Base-by-base conservation (phyloP, 108 stramenopile genomes). In the Licmophora abbreviata region DNA sequence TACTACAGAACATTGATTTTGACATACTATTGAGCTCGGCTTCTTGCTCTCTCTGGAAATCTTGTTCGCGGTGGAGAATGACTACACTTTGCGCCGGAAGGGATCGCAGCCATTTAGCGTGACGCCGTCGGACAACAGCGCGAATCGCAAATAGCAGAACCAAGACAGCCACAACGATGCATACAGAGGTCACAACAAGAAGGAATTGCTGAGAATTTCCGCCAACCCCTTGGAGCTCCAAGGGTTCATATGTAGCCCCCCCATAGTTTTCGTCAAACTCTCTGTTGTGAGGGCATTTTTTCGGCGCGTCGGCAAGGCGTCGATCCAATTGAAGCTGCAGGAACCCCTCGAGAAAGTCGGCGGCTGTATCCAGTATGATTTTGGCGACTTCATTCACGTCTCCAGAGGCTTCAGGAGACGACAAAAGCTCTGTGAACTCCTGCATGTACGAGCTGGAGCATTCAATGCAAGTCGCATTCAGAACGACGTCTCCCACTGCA, bases 311-410 rank as follows among this genome's bases (percentile, higher is more conserved):
- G 36, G 59, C 66, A 28, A 88, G 45, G 15, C 55, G 15, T 21
- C 76, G 75, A 44, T 88, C 87, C 28, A 88, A 53, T 27, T 63
- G 36, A 17, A 54, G 43, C 51, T 84, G 79, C 28, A 88, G 46
- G 24, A 74, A 69, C 1, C 81, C 83, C 29, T 47, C 63, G 10
- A 83, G 23, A n/a, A 83, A 44, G 11, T 59, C 27, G 1, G 59
- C 41, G 0, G 59, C 48, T 49, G 76, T 78, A 2, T 70, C 58
- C 30, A 84, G 49, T n/a, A 85, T 37, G 47, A 31, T 49, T 35
- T 83, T 85, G 1, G 73, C 74, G 4, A 66, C 66, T 22, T 44
- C 43, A 7, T 69, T 83, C 1, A 68, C 60, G 29, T 78, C 83
- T 12, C 62, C 59, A 40, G 64, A 48, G 31, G 67, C 77, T 24